Evolutionary conservation across 2,329 filamentous ascomycete species (phyloP).

Genomic region (Juglanconis sp.): DNA sequence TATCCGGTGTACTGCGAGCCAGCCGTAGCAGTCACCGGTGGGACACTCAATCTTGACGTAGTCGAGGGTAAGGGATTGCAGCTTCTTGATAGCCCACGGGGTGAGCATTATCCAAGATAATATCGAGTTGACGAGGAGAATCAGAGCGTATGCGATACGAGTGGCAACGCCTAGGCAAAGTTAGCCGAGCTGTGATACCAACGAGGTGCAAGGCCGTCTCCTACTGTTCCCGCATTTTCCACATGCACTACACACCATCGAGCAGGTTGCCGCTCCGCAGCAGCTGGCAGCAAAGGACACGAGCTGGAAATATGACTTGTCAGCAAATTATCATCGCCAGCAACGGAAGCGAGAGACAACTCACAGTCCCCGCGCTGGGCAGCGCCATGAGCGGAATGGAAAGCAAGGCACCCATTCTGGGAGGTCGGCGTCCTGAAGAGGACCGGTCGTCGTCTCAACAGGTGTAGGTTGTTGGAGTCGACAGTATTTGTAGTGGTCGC

Average conservation of each 20-base stretch:
- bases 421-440: background rate
- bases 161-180: slow-evolving; percentile 72
- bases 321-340: background rate
- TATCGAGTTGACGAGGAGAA: slow-evolving; percentile 92
- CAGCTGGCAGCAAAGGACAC: slow-evolving; percentile 81
- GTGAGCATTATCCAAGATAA: slow-evolving; percentile 99
- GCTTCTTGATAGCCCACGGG: slow-evolving; percentile 94
- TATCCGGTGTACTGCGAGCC: slow-evolving; percentile 94
- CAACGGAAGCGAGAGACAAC: slow-evolving; percentile 32
- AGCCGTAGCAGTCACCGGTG: slow-evolving; percentile 88
- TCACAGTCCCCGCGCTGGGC: slow-evolving; percentile 80
- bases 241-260: slow-evolving; percentile 90
- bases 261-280: slow-evolving; percentile 94
- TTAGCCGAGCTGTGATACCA: slow-evolving; percentile 19
- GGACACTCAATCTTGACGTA: slow-evolving; percentile 95
- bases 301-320: slow-evolving; percentile 47
- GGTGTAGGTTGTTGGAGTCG: background rate
- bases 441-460: slow-evolving; percentile 1
- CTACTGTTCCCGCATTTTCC: slow-evolving; percentile 91
- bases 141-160: slow-evolving; percentile 91
- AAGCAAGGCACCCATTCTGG: slow-evolving; percentile 80
- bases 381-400: slow-evolving; percentile 87
- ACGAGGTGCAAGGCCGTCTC: background rate
- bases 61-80: slow-evolving; percentile 87
- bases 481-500: background rate